Evolutionary conservation across 805 yeast species (phyloP).

Genomic region (Nakazawaea pomicola): DNA sequence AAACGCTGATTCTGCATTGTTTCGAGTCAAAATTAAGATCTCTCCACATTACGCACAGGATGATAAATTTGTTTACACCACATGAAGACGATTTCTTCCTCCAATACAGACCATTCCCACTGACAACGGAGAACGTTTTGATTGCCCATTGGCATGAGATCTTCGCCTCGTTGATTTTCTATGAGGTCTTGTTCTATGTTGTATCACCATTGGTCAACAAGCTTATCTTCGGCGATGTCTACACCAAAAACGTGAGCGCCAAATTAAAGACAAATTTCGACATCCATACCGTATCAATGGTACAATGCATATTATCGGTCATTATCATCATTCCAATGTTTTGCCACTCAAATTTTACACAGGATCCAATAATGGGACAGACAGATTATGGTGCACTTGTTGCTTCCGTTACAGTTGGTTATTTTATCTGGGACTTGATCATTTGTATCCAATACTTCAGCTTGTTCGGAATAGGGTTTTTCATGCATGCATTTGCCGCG

Average conservation of each 20-base stretch:
- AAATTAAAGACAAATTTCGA: constrained; percentile 71
- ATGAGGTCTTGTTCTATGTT: constrained; percentile 43
- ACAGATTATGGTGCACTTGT: constrained; percentile 76
- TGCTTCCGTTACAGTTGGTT: constrained; percentile 70
- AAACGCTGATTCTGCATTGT: too few relatives aligned
- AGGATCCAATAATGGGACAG: constrained; percentile 58
- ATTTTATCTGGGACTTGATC: constrained; percentile 84
- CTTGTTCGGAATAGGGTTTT: constrained; percentile 76
- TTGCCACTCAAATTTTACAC: constrained; percentile 42
- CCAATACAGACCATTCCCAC: constrained; percentile 41
- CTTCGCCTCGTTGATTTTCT: constrained; percentile 52
- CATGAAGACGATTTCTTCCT: constrained; percentile 38
- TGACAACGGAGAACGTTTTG: constrained; percentile 35
- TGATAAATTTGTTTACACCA: background rate
- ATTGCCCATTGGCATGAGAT: constrained; percentile 75
- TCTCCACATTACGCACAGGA: background rate
- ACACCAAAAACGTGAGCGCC: constrained; percentile 37
- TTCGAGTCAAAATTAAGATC: too few relatives aligned
- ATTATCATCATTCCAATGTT: constrained; percentile 59
- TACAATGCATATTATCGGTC: constrained; percentile 71
- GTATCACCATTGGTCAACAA: constrained; percentile 49
- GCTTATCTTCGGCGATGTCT: constrained; percentile 45
- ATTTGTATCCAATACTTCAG: constrained; percentile 61
- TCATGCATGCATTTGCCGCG: constrained; percentile 82
- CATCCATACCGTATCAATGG: constrained; percentile 84